Evolutionary conservation across 495 filamentous ascomycete species (phyloP).

Genomic region (Staphylotrichum tortipilum): DNA sequence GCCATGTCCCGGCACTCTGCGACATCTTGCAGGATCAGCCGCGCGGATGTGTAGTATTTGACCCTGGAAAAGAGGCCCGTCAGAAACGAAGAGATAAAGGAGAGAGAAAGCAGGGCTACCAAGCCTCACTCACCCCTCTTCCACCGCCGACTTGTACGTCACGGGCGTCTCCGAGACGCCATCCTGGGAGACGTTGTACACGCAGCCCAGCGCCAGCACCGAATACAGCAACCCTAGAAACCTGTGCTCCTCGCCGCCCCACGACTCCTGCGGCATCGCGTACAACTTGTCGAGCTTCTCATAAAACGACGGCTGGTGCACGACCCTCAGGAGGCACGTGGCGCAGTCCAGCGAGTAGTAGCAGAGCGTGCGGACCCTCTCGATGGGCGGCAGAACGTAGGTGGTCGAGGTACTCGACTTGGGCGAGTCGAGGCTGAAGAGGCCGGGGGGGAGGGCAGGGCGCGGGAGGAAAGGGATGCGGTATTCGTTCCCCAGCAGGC

Average conservation of each 20-base stretch:
- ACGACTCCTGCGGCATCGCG: constrained; percentile 57
- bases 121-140: constrained; percentile 67
- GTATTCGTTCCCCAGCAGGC: constrained; percentile 52
- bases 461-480: constrained; percentile 41
- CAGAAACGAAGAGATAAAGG: constrained; percentile 5
- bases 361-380: constrained; percentile 59
- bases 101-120: neutral
- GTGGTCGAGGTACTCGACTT: constrained; percentile 50
- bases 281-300: constrained; percentile 72
- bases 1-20: constrained; percentile 83
- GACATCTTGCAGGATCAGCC: constrained; percentile 69
- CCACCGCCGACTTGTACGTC: constrained; percentile 61
- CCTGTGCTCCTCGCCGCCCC: constrained; percentile 63
- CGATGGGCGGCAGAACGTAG: constrained; percentile 62
- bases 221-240: constrained; percentile 80
- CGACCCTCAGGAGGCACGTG: constrained; percentile 70
- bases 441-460: constrained; percentile 28
- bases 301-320: constrained; percentile 85
- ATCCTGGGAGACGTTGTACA: constrained; percentile 58
- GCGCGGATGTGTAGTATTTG: constrained; percentile 75
- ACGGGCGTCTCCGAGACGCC: constrained; percentile 17
- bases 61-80: constrained; percentile 43
- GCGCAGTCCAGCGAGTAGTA: constrained; percentile 75
- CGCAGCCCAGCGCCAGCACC: constrained; percentile 75
- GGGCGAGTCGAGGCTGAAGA: constrained; percentile 59